phyloP scores from a whole-genome alignment of 495 filamentous ascomycete genomes.

The Sordaria brevicollis region DNA sequence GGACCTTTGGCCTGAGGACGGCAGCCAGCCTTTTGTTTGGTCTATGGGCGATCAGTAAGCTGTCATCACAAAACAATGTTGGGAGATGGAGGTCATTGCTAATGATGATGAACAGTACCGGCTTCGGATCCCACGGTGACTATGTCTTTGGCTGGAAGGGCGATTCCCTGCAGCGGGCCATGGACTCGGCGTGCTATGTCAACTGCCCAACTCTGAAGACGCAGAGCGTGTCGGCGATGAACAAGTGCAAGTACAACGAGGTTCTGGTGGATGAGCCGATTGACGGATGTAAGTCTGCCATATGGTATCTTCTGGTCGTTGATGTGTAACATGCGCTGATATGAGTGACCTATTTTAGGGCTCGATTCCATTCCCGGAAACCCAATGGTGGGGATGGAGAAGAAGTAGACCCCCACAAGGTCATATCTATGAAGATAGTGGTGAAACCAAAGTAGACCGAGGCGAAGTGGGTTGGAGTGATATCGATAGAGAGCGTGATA shows the following conservation, averaged over 20 bases:
- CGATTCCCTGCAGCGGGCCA: constrained; percentile 25
- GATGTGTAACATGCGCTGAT: background rate
- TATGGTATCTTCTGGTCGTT: background rate
- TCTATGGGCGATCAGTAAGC: constrained; percentile 24
- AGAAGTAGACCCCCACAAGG: background rate
- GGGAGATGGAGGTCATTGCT: background rate
- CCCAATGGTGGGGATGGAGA: background rate
- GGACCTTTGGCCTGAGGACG: constrained; percentile 32
- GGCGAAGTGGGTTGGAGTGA: background rate
- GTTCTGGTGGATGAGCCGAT: constrained; percentile 16
- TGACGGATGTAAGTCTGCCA: constrained; percentile 15
- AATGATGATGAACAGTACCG: constrained; percentile 10
- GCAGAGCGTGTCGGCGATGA: constrained; percentile 21
- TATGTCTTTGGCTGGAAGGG: constrained; percentile 34
- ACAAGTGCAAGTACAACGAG: constrained; percentile 18
- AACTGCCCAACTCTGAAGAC: constrained; percentile 29
- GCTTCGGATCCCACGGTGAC: constrained; percentile 27
- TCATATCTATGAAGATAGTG: background rate
- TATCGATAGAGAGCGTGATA: background rate
- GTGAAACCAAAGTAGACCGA: background rate
- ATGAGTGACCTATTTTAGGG: background rate
- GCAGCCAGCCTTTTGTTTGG: constrained; percentile 37
- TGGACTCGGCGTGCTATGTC: constrained; percentile 29
- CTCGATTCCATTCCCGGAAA: background rate
- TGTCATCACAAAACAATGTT: background rate